A percentile compares a stretch with the other conserved stretches of the same genome.
Evolutionary conservation across 2,329 filamentous ascomycete genomes (phyloP).

Genomic region (Chaetomium strumarium): DNA sequence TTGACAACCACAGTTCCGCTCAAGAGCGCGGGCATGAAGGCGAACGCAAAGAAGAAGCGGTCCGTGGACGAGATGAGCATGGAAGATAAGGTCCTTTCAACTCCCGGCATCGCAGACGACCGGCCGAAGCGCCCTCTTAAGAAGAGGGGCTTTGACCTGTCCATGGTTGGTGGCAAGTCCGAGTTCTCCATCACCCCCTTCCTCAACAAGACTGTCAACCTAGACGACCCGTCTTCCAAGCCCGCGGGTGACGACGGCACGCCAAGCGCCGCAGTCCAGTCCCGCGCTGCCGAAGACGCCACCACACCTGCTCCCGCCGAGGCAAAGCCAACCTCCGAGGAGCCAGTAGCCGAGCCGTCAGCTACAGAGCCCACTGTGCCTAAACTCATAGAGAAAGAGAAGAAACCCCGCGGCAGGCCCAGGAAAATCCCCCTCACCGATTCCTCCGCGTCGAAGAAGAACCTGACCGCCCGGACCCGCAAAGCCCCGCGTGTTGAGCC

Average conservation of each 20-base stretch:
- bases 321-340: conserved; percentile 16
- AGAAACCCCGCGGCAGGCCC: conserved; percentile 41
- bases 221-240: conserved; percentile 36
- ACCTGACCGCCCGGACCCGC: conserved; percentile 31
- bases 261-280: conserved; percentile 14
- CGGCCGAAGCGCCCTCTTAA: conserved; percentile 43
- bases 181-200: conserved; percentile 92
- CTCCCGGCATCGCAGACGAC: conserved; percentile 33
- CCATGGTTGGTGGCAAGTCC: conserved; percentile 75
- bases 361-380: conserved; percentile 2
- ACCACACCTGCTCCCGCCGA: conserved; percentile 9
- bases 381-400: conserved; percentile 26
- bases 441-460: conserved; percentile 41
- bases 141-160: conserved; percentile 52
- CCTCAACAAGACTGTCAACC: conserved; percentile 61
- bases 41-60: conserved; percentile 40
- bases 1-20: conserved; percentile 26
- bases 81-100: conserved; percentile 46
- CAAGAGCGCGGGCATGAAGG: conserved; percentile 30
- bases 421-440: conserved; percentile 42
- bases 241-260: conserved; percentile 17
- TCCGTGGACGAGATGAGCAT: conserved; percentile 39
- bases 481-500: conserved; percentile 28
- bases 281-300: conserved; percentile 14
- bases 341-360: conserved; percentile 1